phyloP scores from a whole-genome alignment of 805 yeast species.

The Cyberlindnera nakhonratchasimensis region DNA sequence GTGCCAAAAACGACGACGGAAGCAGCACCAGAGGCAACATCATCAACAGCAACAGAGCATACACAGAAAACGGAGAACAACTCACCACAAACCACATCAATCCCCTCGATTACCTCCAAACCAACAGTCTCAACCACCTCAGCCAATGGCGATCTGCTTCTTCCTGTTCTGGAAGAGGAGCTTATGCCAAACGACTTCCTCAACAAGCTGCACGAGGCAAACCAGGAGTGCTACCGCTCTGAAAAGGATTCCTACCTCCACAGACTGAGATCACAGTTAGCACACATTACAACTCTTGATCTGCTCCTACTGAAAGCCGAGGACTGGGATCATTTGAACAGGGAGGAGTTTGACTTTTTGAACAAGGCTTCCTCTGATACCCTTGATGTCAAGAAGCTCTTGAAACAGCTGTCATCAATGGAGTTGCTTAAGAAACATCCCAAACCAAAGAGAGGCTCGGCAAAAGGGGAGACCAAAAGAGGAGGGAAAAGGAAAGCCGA shows the following conservation, averaged over 20 bases:
- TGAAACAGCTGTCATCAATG: constrained; percentile 27
- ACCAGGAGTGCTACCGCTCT: constrained; percentile 18
- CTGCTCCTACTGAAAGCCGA: constrained; percentile 23
- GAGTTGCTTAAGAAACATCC: constrained; percentile 25
- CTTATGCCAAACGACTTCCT: constrained; percentile 17
- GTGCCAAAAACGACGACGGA: no score
- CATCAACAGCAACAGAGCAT: background rate
- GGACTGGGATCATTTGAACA: constrained; percentile 27
- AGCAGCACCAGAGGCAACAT: no score
- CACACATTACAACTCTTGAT: constrained; percentile 29
- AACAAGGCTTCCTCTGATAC: constrained; percentile 26
- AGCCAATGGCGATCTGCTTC: constrained; percentile 1
- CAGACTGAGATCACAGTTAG: constrained; percentile 23
- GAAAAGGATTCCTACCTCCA: constrained; percentile 26
- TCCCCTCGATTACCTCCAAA: background rate
- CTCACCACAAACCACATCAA: background rate
- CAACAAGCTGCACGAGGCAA: constrained; percentile 20
- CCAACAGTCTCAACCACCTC: background rate
- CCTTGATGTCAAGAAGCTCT: constrained; percentile 26
- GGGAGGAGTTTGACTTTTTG: constrained; percentile 27
- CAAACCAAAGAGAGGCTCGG: constrained; percentile 12
- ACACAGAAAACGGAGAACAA: background rate
- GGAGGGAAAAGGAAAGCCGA: constrained; percentile 12
- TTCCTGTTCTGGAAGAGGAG: constrained; percentile 10
- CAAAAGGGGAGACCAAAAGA: constrained; percentile 5